These are phyloP conservation scores for Glycyrrhiza uralensis DNA, from an alignment of 306 rosid species.

Conservation along the genomic window DNA sequence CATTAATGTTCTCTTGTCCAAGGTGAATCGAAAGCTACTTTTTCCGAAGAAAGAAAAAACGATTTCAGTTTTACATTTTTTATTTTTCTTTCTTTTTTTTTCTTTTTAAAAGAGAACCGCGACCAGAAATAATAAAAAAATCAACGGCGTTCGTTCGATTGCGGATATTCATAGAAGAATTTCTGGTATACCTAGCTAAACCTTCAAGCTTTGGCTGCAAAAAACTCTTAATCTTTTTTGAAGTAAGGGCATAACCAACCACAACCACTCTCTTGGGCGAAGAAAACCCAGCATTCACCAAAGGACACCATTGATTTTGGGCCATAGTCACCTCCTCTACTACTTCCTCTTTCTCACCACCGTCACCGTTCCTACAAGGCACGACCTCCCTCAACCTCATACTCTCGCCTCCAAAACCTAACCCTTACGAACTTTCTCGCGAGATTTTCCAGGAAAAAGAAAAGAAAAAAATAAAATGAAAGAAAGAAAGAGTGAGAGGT, in stretches of 20 bases:
- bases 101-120: background rate
- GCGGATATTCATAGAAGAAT: background rate
- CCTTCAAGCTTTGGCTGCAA: slow-evolving; percentile 88
- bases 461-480: background rate
- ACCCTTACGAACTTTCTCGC: slow-evolving; percentile 3
- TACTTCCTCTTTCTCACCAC: slow-evolving; percentile 21
- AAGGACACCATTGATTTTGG: slow-evolving; percentile 36
- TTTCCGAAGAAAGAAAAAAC: background rate
- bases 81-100: background rate
- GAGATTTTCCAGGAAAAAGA: background rate
- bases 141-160: background rate
- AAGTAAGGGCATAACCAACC: slow-evolving; percentile 92
- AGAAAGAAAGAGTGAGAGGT: background rate
- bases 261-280: slow-evolving; percentile 48
- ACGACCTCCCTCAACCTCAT: slow-evolving; percentile 58
- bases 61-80: background rate
- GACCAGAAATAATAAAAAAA: background rate
- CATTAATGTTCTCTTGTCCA: background rate
- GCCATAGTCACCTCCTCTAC: slow-evolving; percentile 20
- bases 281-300: slow-evolving; percentile 38
- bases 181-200: slow-evolving; percentile 67
- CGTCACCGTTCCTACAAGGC: slow-evolving; percentile 33
- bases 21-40: background rate
- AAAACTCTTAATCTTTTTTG: slow-evolving; percentile 89
- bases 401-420: background rate